Evolutionary conservation across 805 yeast genomes (phyloP).

Genomic region (Kregervanrija pseudodelftensis): DNA sequence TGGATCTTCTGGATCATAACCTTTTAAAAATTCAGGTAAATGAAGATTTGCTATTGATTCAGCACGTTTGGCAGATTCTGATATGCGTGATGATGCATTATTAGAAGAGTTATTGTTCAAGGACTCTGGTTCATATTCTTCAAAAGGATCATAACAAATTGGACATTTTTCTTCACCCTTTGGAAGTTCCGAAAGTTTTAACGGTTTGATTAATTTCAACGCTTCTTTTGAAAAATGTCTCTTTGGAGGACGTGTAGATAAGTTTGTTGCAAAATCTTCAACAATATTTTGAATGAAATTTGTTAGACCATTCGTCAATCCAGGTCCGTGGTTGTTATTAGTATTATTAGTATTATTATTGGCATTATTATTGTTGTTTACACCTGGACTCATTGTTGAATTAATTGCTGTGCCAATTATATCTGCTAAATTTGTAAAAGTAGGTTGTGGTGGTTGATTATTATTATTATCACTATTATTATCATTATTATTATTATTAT

Average conservation of each 20-base stretch:
- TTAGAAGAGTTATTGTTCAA: neutral
- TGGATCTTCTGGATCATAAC: conserved; percentile 20
- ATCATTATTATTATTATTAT: neutral
- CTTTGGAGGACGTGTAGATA: conserved; percentile 3
- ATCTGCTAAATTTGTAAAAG: conserved; percentile 1
- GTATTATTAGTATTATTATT: neutral
- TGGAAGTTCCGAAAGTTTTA: conserved; percentile 22
- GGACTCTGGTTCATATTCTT: conserved; percentile 10
- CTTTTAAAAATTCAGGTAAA: conserved; percentile 14
- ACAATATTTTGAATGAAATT: neutral
- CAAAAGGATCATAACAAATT: conserved; percentile 35
- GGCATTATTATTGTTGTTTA: neutral
- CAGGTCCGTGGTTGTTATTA: neutral
- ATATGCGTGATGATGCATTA: neutral
- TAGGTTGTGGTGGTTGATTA: neutral
- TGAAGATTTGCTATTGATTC: neutral
- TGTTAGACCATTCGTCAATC: neutral
- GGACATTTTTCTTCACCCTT: conserved; percentile 29
- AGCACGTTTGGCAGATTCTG: neutral
- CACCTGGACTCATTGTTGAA: neutral
- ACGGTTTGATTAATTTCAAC: conserved; percentile 23
- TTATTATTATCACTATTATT: neutral
- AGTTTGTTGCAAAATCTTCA: neutral
- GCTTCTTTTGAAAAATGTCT: conserved; percentile 27
- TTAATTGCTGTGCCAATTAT: conserved; percentile 1